Percentiles rank a stretch among this genome's conserved stretches.
Evolutionary conservation across 768 basidiomycete species (phyloP).

Genomic region (Leccinellum albellum): DNA sequence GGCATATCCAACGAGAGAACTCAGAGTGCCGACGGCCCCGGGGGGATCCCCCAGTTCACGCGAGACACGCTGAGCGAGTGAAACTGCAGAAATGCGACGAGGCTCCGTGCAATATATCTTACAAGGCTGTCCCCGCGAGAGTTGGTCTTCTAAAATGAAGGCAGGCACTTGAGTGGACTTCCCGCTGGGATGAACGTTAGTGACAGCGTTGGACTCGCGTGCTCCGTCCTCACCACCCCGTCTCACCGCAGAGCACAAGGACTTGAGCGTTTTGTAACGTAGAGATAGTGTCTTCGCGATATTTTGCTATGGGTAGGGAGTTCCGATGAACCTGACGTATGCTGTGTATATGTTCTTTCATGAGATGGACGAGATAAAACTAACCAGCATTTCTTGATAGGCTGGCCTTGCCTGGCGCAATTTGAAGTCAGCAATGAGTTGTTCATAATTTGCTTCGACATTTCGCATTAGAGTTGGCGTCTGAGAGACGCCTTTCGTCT

Average conservation of each 20-base stretch:
- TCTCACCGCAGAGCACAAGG: conserved; percentile 83
- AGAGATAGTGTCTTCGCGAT: conserved; percentile 67
- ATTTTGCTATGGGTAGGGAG: conserved; percentile 79
- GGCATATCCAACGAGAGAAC: conserved; percentile 89
- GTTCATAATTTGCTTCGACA: conserved; percentile 36
- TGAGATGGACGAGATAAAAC: conserved; percentile 25
- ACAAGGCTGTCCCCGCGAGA: conserved; percentile 75
- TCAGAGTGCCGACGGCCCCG: conserved; percentile 68
- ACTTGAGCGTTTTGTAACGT: conserved; percentile 74
- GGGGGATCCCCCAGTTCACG: conserved; percentile 85
- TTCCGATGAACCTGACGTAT: conserved; percentile 62
- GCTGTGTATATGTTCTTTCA: not conserved
- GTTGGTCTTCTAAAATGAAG: conserved; percentile 88
- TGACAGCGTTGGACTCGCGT: conserved; percentile 24
- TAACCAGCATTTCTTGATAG: conserved; percentile 88
- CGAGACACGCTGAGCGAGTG: conserved; percentile 90
- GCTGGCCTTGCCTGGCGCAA: conserved; percentile 56
- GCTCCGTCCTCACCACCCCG: conserved; percentile 59
- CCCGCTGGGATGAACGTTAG: conserved; percentile 49
- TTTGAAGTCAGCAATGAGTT: conserved; percentile 55
- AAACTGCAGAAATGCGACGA: conserved; percentile 92
- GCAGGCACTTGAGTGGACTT: conserved; percentile 96
- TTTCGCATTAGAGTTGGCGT: conserved; percentile 5
- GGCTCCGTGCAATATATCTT: conserved; percentile 96
- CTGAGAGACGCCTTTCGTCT: conserved; percentile 16